Evolutionary conservation across 345 rosid genomes (phyloP).

Genomic region (Populus alba): DNA sequence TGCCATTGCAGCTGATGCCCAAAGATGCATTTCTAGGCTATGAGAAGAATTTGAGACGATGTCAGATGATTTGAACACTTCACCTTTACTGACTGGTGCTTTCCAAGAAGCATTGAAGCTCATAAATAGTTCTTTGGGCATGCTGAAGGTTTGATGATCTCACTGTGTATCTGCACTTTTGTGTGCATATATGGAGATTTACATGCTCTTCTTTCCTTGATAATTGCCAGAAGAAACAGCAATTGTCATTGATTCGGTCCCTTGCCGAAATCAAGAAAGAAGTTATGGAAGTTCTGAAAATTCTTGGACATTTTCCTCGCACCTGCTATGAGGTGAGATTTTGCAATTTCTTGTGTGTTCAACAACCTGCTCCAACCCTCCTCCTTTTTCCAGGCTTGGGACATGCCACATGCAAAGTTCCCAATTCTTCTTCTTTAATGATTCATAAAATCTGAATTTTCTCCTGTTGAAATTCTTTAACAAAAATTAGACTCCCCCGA

Average conservation of each 20-base stretch:
- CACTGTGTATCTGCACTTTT: background rate
- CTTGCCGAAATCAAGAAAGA: slow-evolving; percentile 57
- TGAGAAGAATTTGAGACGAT: slow-evolving; percentile 56
- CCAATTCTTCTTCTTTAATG: background rate
- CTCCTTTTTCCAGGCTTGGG: background rate
- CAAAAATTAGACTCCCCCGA: background rate
- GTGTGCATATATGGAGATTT: background rate
- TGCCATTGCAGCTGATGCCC: slow-evolving; percentile 45
- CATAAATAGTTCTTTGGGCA: slow-evolving; percentile 54
- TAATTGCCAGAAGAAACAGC: slow-evolving; percentile 61
- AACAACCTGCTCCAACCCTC: background rate
- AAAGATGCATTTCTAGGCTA: slow-evolving; percentile 51
- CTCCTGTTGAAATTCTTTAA: background rate
- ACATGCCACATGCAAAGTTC: background rate
- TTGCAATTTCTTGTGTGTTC: background rate
- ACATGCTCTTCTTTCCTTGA: background rate
- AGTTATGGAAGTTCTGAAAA: slow-evolving; percentile 51
- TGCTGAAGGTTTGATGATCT: slow-evolving; percentile 19
- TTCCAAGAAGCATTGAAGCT: slow-evolving; percentile 79
- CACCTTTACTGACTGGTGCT: slow-evolving; percentile 74
- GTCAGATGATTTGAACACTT: slow-evolving; percentile 78
- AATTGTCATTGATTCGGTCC: slow-evolving; percentile 49
- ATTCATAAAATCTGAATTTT: background rate
- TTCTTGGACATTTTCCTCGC: slow-evolving; percentile 60
- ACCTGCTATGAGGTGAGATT: slow-evolving; percentile 50